Evolutionary conservation across 2,329 filamentous ascomycete species (phyloP).

Genomic region (Stenocarpella maydis): DNA sequence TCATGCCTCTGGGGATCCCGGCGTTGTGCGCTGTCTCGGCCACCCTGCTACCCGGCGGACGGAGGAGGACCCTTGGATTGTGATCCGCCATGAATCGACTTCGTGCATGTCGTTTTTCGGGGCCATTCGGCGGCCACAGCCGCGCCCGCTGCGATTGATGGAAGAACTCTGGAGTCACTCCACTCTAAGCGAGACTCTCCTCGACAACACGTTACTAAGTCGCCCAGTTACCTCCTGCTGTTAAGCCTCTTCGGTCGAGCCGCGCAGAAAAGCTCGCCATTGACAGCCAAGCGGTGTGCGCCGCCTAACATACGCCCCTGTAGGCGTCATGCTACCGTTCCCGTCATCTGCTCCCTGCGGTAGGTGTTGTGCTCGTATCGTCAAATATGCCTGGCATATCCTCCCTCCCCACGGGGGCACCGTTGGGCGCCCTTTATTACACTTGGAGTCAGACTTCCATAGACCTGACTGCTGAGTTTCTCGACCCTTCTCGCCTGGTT

Average conservation of each 20-base stretch:
- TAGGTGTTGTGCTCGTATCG: conserved; percentile 28
- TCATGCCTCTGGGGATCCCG: background rate
- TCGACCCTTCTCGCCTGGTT: conserved; percentile 4
- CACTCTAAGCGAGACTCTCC: conserved; percentile 30
- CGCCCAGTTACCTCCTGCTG: conserved; percentile 13
- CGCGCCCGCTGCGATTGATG: conserved; percentile 33
- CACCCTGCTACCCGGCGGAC: no score
- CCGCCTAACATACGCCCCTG: conserved; percentile 19
- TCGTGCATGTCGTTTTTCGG: conserved; percentile 17
- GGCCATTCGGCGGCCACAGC: conserved; percentile 19
- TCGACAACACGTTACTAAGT: conserved; percentile 32
- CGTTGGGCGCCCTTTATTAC: conserved; percentile 13
- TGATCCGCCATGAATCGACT: conserved; percentile 23
- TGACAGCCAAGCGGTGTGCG: conserved; percentile 14
- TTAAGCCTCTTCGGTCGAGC: conserved; percentile 21
- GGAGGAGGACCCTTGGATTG: conserved; percentile 18
- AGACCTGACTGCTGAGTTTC: background rate
- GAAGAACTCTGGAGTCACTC: conserved; percentile 37
- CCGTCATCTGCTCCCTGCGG: conserved; percentile 19
- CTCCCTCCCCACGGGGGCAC: background rate
- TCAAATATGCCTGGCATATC: background rate
- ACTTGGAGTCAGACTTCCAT: background rate
- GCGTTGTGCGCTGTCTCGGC: background rate
- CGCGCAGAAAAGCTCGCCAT: conserved; percentile 7
- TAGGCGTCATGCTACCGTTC: conserved; percentile 13